Conservation (phyloP, 345 rosid species). For the Mercurialis annua region DNA sequence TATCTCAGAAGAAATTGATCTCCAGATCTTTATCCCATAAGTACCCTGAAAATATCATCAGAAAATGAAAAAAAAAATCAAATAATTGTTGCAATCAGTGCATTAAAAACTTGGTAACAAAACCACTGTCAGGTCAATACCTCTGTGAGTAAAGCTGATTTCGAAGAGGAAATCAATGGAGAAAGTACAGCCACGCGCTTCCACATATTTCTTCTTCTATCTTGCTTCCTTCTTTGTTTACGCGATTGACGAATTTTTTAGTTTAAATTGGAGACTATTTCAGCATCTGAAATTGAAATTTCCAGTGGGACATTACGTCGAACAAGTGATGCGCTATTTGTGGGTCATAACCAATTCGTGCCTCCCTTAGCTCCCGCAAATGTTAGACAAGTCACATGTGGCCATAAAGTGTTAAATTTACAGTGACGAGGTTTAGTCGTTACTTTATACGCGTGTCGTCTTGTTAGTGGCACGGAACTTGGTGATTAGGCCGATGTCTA, state of each 20-base stretch:
- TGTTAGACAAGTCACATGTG: background rate
- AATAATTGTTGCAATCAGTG: background rate
- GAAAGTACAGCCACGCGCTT: constrained; percentile 70
- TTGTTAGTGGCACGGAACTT: no score
- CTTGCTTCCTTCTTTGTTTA: background rate
- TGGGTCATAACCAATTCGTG: constrained; percentile 1
- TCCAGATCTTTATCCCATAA: constrained; percentile 31
- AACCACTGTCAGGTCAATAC: constrained; percentile 22
- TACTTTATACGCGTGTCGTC: no score
- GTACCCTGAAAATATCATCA: constrained; percentile 33
- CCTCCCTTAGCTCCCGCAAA: background rate
- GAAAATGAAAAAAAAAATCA: background rate
- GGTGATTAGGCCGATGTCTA: no score
- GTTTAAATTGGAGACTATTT: constrained; percentile 7
- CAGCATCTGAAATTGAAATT: constrained; percentile 11
- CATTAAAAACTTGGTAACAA: background rate
- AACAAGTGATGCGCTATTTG: constrained; percentile 23
- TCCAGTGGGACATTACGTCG: constrained; percentile 37
- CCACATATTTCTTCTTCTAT: constrained; percentile 48
- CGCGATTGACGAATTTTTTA: background rate
- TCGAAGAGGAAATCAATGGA: constrained; percentile 47
- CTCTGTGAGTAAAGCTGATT: constrained; percentile 39
- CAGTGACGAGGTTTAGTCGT: no score
- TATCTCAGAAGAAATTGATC: constrained; percentile 40
- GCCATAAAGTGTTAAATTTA: no score